These are phyloP conservation scores for Elsinoe batatas DNA, from an alignment of 2,329 filamentous ascomycete species.

Conservation along the genomic window DNA sequence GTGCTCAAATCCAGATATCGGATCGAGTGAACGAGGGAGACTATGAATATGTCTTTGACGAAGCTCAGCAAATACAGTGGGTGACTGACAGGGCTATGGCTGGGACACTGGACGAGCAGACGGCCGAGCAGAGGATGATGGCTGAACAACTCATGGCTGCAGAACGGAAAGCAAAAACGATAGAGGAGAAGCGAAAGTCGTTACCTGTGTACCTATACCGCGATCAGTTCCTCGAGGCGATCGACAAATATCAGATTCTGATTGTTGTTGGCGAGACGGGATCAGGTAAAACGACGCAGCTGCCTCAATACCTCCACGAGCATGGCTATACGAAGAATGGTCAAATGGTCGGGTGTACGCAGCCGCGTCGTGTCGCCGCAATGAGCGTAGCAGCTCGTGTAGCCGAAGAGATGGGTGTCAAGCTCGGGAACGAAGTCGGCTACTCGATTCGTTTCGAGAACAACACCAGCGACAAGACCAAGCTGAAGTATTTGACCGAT, in stretches of 20 bases:
- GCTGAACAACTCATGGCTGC: constrained; percentile 77
- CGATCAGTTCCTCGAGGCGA: constrained; percentile 73
- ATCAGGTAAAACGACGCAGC: constrained; percentile 88
- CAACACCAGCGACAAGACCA: constrained; percentile 78
- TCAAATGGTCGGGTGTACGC: constrained; percentile 82
- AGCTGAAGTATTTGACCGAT: constrained; percentile 94
- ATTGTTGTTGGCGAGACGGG: constrained; percentile 94
- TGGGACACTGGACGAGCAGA: constrained; percentile 57
- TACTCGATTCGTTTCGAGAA: constrained; percentile 95
- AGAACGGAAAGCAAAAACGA: constrained; percentile 76
- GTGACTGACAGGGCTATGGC: constrained; percentile 62
- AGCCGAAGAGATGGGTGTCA: constrained; percentile 83
- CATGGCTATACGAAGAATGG: constrained; percentile 78
- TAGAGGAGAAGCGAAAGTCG: constrained; percentile 83
- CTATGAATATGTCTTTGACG: constrained; percentile 90
- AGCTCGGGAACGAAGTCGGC: constrained; percentile 83
- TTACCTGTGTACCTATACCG: constrained; percentile 84
- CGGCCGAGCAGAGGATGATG: constrained; percentile 67
- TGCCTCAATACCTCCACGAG: constrained; percentile 89
- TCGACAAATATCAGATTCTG: constrained; percentile 76
- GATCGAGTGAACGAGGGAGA: constrained; percentile 70
- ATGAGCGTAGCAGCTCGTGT: constrained; percentile 98
- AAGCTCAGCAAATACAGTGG: constrained; percentile 79
- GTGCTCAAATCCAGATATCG: constrained; percentile 66
- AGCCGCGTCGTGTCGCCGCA: constrained; percentile 87